Conservation (phyloP, 106 monocot genomes). For the Allium fistulosum region DNA sequence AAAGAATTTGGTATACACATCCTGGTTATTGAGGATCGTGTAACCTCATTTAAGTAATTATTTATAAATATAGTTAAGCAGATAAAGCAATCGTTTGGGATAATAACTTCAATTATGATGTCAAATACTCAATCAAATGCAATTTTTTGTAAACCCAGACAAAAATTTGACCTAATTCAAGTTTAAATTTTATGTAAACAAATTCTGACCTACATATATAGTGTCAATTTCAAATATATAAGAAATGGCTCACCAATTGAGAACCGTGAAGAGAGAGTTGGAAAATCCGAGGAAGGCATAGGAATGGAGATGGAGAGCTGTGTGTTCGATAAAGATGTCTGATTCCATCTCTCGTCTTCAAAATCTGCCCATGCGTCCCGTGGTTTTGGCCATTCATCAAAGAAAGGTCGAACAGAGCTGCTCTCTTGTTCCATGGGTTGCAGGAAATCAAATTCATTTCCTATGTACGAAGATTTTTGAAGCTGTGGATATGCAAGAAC, state of each 20-base stretch:
- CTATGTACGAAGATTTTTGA: constrained; percentile 27
- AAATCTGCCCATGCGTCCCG: constrained; percentile 40
- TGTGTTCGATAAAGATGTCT: constrained; percentile 41
- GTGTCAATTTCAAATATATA: too few relatives aligned
- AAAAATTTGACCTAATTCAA: too few relatives aligned
- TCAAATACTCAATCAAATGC: too few relatives aligned
- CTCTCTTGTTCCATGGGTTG: constrained; percentile 27
- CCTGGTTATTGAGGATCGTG: too few relatives aligned
- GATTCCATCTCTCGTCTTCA: constrained; percentile 35
- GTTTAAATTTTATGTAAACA: too few relatives aligned
- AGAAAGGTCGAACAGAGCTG: constrained; percentile 37
- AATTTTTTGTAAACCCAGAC: too few relatives aligned
- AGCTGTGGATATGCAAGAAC: constrained; percentile 25
- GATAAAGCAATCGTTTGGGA: too few relatives aligned
- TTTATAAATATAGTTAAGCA: too few relatives aligned
- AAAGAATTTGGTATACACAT: too few relatives aligned
- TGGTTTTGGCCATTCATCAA: constrained; percentile 47
- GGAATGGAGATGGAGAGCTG: constrained; percentile 60
- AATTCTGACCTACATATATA: too few relatives aligned
- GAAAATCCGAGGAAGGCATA: constrained; percentile 43
- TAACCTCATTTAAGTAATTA: too few relatives aligned
- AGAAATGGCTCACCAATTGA: constrained; percentile 10
- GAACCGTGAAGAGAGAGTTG: constrained; percentile 27
- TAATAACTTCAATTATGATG: too few relatives aligned
- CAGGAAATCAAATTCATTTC: constrained; percentile 17